A percentile compares a stretch with the other conserved stretches of the same genome.
phyloP scores from a whole-genome alignment of 495 filamentous ascomycete genomes.

The Apodospora peruviana region DNA sequence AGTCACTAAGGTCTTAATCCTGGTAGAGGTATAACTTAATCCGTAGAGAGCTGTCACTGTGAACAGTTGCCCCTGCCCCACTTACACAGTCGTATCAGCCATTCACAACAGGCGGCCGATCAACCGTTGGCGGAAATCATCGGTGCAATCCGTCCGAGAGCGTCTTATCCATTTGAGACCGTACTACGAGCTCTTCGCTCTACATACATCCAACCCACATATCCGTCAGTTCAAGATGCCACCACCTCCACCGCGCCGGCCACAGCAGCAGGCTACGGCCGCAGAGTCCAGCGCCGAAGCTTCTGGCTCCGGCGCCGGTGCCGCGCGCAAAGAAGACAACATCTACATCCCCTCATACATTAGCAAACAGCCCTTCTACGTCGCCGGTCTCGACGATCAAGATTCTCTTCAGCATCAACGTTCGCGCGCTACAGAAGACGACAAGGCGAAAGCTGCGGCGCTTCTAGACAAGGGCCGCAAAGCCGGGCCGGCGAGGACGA shows the following conservation, averaged over 20 bases:
- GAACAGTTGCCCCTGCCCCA: no score
- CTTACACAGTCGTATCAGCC: no score
- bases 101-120: no score
- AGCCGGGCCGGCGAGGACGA: constrained; percentile 78
- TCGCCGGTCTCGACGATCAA: constrained; percentile 68
- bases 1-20: no score
- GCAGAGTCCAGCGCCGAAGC: constrained; percentile 2
- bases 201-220: not conserved
- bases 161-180: no score
- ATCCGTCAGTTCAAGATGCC: constrained; percentile 5
- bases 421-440: constrained; percentile 54
- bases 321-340: constrained; percentile 75
- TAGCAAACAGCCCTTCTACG: constrained; percentile 95
- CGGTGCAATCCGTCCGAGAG: no score
- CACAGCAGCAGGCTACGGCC: constrained; percentile 5
- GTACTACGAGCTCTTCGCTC: not conserved
- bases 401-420: constrained; percentile 98
- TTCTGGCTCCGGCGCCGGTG: constrained; percentile 34
- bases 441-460: constrained; percentile 55
- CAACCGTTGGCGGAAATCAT: no score
- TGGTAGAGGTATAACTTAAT: no score
- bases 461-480: constrained; percentile 57
- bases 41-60: no score
- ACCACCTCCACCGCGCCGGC: constrained; percentile 13
- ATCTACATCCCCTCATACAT: constrained; percentile 99